These are phyloP conservation scores for Talaromyces proteolyticus DNA, from an alignment of 495 filamentous ascomycete genomes.

Conservation along the genomic window DNA sequence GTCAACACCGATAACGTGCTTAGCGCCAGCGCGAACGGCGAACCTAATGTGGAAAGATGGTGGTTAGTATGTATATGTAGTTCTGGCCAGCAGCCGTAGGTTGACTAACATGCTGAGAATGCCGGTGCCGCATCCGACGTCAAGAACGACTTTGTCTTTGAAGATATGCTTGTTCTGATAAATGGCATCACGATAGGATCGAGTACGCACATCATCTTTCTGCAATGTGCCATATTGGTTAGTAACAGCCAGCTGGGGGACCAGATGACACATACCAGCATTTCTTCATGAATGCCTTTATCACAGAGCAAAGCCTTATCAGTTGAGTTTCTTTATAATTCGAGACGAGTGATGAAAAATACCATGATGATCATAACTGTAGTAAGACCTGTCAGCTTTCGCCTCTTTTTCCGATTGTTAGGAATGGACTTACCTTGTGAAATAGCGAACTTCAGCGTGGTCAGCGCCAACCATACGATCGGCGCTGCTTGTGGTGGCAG, in stretches of 20 bases:
- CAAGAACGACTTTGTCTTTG: slow-evolving; percentile 94
- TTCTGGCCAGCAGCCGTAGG: neutral
- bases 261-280: slow-evolving; percentile 58
- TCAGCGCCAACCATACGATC: slow-evolving; percentile 58
- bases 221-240: slow-evolving; percentile 27
- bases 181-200: slow-evolving; percentile 93
- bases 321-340: slow-evolving; percentile 8
- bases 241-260: slow-evolving; percentile 1
- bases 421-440: slow-evolving; percentile 68
- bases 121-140: slow-evolving; percentile 94
- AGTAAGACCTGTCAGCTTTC: slow-evolving; percentile 2
- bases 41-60: slow-evolving; percentile 57
- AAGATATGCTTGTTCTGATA: slow-evolving; percentile 94
- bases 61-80: slow-evolving; percentile 1
- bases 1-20: slow-evolving; percentile 93
- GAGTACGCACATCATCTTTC: slow-evolving; percentile 98
- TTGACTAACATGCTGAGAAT: slow-evolving; percentile 74
- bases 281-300: slow-evolving; percentile 92
- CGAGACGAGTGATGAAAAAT: slow-evolving; percentile 26
- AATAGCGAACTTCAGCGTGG: slow-evolving; percentile 93
- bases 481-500: slow-evolving; percentile 29
- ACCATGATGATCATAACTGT: slow-evolving; percentile 95
- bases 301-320: slow-evolving; percentile 2
- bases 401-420: slow-evolving; percentile 20
- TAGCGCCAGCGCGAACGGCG: slow-evolving; percentile 86